phyloP scores from a whole-genome alignment of 1,284 basidiomycete species.

The Ustilago loliicola region DNA sequence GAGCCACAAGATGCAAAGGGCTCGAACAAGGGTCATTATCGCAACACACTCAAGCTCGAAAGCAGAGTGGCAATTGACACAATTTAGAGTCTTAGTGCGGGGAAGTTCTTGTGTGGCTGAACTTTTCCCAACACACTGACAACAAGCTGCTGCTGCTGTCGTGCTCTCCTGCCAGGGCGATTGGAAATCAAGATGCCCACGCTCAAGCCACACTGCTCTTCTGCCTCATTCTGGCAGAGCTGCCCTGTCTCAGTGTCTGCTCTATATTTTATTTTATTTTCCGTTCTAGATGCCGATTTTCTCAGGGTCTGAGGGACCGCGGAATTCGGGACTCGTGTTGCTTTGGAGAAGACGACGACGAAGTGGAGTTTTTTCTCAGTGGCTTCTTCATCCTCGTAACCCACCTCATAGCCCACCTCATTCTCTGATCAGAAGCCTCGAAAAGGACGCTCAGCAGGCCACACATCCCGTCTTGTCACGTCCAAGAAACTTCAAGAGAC shows the following conservation, averaged over 20 bases:
- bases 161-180: neutral
- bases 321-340: conserved; percentile 5
- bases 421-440: neutral
- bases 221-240: neutral
- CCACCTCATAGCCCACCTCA: neutral
- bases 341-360: neutral
- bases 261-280: neutral
- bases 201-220: neutral
- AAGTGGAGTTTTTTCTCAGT: neutral
- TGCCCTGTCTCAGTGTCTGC: neutral
- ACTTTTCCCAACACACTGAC: neutral
- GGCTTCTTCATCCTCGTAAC: neutral
- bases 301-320: neutral
- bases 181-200: conserved; percentile 10
- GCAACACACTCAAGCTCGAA: neutral
- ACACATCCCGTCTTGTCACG: neutral
- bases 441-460: too few relatives aligned
- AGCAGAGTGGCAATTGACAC: neutral
- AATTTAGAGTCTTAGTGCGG: neutral
- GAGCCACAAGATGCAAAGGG: neutral
- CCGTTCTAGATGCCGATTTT: conserved; percentile 7
- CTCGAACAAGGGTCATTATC: neutral
- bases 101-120: conserved; percentile 10
- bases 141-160: neutral
- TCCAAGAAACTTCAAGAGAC: too few relatives aligned